Conservation (phyloP, 306 rosid genomes). For the Prunus mira region DNA sequence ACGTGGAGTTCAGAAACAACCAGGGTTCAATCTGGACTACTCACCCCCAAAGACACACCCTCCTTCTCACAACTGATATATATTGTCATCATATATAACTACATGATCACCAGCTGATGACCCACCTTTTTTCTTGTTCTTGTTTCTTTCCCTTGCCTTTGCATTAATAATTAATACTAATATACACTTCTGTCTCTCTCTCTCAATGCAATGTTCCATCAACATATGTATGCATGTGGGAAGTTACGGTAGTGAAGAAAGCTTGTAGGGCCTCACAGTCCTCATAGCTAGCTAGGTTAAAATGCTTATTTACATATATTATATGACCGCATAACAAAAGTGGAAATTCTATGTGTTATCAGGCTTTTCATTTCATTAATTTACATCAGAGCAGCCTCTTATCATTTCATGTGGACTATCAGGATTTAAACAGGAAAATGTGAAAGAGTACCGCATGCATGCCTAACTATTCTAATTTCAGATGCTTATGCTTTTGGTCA, state of each 20-base stretch:
- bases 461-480: not conserved
- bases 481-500: too few relatives aligned
- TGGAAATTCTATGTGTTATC: not conserved
- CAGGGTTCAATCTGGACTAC: conserved; percentile 60
- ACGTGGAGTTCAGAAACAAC: conserved; percentile 45
- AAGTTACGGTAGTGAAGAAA: not conserved
- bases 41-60: conserved; percentile 81
- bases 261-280: not conserved
- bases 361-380: not conserved
- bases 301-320: not conserved
- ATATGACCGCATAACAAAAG: not conserved
- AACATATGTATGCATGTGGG: not conserved
- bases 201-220: not conserved
- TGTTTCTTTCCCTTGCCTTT: not conserved
- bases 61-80: conserved; percentile 67
- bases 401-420: too few relatives aligned
- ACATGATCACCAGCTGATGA: not conserved
- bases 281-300: not conserved
- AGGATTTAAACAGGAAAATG: not conserved
- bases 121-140: not conserved
- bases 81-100: not conserved
- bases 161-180: not conserved
- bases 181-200: not conserved
- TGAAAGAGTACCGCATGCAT: not conserved
- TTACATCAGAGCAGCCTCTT: not conserved